Conservation (phyloP, 768 basidiomycete genomes). For the Neoboletus brunneissimus region DNA sequence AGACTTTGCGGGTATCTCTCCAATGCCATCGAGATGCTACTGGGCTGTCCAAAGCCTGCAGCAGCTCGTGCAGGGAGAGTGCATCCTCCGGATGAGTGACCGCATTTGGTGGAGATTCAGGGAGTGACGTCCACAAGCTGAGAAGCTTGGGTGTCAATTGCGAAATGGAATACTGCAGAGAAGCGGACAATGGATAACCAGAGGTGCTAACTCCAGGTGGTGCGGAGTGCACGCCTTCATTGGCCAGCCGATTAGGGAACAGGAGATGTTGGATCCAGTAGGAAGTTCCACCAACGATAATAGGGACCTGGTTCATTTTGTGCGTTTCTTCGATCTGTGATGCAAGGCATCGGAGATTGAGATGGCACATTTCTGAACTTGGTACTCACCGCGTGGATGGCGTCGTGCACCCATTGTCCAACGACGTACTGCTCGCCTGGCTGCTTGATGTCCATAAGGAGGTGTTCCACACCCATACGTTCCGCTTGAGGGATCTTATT, state of each 20-base stretch:
- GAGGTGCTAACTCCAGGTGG: constrained; percentile 2
- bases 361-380: background rate
- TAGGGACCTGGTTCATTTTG: constrained; percentile 61
- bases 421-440: constrained; percentile 88
- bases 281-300: constrained; percentile 92
- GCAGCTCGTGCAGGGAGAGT: constrained; percentile 61
- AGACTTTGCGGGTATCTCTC: constrained; percentile 88
- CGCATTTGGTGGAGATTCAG: constrained; percentile 57
- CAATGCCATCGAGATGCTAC: constrained; percentile 93
- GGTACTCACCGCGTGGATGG: constrained; percentile 64
- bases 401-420: constrained; percentile 85
- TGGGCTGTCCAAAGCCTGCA: constrained; percentile 64
- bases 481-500: constrained; percentile 86
- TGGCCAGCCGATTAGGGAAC: constrained; percentile 72
- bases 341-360: background rate
- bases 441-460: constrained; percentile 82
- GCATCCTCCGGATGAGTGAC: constrained; percentile 52
- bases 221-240: constrained; percentile 17
- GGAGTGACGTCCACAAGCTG: constrained; percentile 54
- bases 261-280: constrained; percentile 98
- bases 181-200: constrained; percentile 29
- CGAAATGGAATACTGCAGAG: constrained; percentile 41
- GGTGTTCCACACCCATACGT: constrained; percentile 79
- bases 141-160: constrained; percentile 47
- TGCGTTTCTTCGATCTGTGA: constrained; percentile 75